These are phyloP conservation scores for Suillus decipiens DNA, from an alignment of 768 basidiomycete species.

Conservation along the genomic window DNA sequence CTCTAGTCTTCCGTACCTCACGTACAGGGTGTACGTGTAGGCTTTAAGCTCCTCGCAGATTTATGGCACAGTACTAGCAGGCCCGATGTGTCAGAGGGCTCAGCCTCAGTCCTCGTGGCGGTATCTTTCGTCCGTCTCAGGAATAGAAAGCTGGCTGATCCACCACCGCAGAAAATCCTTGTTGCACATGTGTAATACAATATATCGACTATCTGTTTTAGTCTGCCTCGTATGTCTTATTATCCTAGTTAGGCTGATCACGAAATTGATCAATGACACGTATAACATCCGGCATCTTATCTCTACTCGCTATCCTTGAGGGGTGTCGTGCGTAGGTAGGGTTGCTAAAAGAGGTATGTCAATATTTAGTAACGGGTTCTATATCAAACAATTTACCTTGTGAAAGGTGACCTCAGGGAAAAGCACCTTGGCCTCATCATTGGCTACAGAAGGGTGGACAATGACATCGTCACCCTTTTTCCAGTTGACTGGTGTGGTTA, in stretches of 20 bases:
- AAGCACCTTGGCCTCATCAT: conserved; percentile 87
- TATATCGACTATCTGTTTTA: background rate
- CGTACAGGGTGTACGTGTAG: background rate
- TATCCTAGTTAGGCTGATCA: background rate
- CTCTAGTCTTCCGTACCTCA: background rate
- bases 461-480: conserved; percentile 92
- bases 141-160: background rate
- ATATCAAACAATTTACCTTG: conserved; percentile 50
- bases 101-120: background rate
- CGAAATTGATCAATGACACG: background rate
- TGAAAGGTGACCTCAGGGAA: conserved; percentile 85
- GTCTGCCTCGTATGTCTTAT: conserved; percentile 3
- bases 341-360: conserved; percentile 41
- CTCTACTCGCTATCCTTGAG: conserved; percentile 29
- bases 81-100: background rate
- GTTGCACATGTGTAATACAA: background rate
- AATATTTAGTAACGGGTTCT: background rate
- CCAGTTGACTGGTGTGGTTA: conserved; percentile 96
- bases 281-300: background rate
- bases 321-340: conserved; percentile 87
- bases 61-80: background rate
- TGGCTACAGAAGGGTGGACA: conserved; percentile 79
- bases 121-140: background rate
- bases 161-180: background rate
- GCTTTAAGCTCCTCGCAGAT: background rate